Conservation (phyloP, 768 basidiomycete species). For the Solioccasus polychromus region DNA sequence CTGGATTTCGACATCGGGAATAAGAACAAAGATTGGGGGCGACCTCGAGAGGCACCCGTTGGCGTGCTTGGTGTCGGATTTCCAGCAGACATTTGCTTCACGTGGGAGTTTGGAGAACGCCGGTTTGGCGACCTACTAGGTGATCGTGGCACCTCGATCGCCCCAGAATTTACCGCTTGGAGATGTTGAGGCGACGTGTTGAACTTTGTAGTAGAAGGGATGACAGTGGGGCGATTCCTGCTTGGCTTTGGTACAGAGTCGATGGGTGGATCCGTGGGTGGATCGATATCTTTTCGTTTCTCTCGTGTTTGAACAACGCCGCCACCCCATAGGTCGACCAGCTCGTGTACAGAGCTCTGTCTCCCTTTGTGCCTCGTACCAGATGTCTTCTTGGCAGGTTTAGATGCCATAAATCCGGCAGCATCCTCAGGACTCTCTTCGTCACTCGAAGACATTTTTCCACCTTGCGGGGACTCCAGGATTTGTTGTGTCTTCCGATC, state of each 20-base stretch:
- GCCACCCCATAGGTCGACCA: slow-evolving; percentile 78
- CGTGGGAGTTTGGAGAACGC: slow-evolving; percentile 27
- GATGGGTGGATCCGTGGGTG: slow-evolving; percentile 15
- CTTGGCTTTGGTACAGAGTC: slow-evolving; percentile 15
- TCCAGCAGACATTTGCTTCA: slow-evolving; percentile 29
- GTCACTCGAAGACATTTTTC: slow-evolving; percentile 50
- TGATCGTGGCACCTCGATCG: slow-evolving; percentile 20
- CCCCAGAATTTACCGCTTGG: slow-evolving; percentile 16
- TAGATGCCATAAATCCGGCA: slow-evolving; percentile 25
- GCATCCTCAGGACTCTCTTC: slow-evolving; percentile 55
- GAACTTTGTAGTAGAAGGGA: slow-evolving; percentile 18
- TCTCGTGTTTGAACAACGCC: slow-evolving; percentile 42
- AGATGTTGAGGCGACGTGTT: slow-evolving; percentile 27
- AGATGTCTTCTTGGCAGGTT: slow-evolving; percentile 20
- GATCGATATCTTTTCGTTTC: slow-evolving; percentile 31
- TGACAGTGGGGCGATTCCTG: slow-evolving; percentile 21
- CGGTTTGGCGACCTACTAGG: slow-evolving; percentile 30
- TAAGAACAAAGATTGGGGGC: slow-evolving; percentile 82
- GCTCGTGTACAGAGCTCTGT: slow-evolving; percentile 81
- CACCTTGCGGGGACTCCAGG: slow-evolving; percentile 21
- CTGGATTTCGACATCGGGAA: slow-evolving; percentile 48
- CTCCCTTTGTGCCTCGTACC: slow-evolving; percentile 42
- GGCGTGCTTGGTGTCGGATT: slow-evolving; percentile 21
- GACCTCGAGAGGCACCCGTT: slow-evolving; percentile 44
- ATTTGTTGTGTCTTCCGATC: slow-evolving; percentile 47